Base-by-base conservation (phyloP, 1,284 basidiomycete genomes). In the Ustilago cynodontis region DNA sequence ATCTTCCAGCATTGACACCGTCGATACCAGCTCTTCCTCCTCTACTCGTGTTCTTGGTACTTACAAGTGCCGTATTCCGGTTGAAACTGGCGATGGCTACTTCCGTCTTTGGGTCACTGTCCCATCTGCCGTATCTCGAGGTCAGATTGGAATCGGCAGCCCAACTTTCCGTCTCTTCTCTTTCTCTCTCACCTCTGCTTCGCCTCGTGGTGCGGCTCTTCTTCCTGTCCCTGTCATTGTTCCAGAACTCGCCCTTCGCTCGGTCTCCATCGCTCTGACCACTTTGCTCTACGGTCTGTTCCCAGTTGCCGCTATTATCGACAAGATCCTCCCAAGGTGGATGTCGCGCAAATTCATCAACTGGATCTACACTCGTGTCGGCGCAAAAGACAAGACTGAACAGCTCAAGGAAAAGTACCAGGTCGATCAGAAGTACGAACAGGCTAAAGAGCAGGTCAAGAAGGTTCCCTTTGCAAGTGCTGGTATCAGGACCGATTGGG, bases 101-200 rank as follows among this genome's bases (percentile, higher is more conserved):
- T 82, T 82, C 62, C 68, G 78, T 1, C 53, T 82, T 53, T 68
- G 62, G 64, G 57, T 76, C 50, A 73, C 64, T 26, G 28, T 79
- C 26, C 72, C 67, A 16, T 76, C 77, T 0, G 61, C 65, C 20
- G n/a, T 71, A 9, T 8, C 53, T 5, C 41, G 54, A 33, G n/a
- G 52, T 13, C 37, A 56, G 13, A 50, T 76, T 28, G 73, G 63
- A 1, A 59, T 76, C 37, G 68, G 60, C n/a, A 66, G 63, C 22
- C 80, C 80, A 8, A 78, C 70, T 10, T 77, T 82, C 64, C 72
- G 80, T 14, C 65, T 82, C 37, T 81, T 77, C 67, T 77, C 73
- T 18, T 59, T 82, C 64, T 75, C 70, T 24, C 72, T 82, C 61
- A 72, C 71, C 51, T 81, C 79, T 3, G 80, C 80, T 22, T 79